Base-by-base conservation (phyloP, 1,139 yeast species). In the Geotrichum phurueaensis region DNA sequence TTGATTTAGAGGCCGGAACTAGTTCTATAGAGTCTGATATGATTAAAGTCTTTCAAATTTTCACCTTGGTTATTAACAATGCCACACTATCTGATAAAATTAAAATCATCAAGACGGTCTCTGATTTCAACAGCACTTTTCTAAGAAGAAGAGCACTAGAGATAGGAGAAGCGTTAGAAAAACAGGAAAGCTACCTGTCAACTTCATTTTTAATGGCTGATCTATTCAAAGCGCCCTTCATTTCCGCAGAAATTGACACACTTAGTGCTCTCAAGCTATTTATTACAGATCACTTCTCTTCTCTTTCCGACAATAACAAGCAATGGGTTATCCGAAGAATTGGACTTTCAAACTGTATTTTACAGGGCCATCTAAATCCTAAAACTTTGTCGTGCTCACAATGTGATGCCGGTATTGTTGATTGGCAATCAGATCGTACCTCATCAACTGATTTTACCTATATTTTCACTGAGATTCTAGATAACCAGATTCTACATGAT, bases 401-500 rank as follows among this genome's bases (percentile, higher is more conserved):
- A 13, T 54, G 59, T 45, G 31, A 51, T 57, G 51, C 48, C 27
- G 12, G 47, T 3, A 39, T 39, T 5, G 47, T 39, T 39, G 47
- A 39, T 18, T 39, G 47, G 47, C 47, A 39, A 18, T n/a, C 20
- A 39, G 47, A 39, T 39, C 47, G 47, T 39, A 22, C 22, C 20
- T 5, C n/a, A 18, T 53, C 51, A 9, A 22, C 51, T 12, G 54
- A 18, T 25, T 51, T 54, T 20, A 54, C 39, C 23, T 20, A 43
- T 7, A 56, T 59, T 6, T 53, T 59, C 23, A 23, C 22, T 10
- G 31, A 22, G n/a, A 56, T 59, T 31, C 15, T 57, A 3, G 33
- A 39, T 13, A 47, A n/a, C 43, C 54, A 53, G 13, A 53, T 49
- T n/a, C 65, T 69, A 49, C 64, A 62, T 48, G 60, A 55, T 27